Base-by-base conservation (phyloP, 129 eudicot species). In the Calendula officinalis region DNA sequence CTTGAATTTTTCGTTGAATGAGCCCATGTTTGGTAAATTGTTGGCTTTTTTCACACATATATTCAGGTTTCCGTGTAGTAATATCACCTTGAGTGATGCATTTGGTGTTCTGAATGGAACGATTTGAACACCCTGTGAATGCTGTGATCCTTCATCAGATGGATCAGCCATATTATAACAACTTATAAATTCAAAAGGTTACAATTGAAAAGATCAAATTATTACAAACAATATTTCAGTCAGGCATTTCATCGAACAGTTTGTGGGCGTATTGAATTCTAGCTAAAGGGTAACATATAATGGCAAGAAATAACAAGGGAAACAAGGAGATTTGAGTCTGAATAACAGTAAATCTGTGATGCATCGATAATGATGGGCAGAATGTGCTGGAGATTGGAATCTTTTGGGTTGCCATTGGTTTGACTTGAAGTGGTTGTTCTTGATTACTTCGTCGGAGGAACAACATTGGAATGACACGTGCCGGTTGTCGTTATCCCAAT, bases 91-190 rank as follows among this genome's bases (percentile, higher is more conserved):
- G 15, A 55, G 41, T 5, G 60, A 55, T 35, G 10, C 60, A 33
- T 55, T 12, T 2, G 60, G n/a, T 35, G 16, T 55, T 55, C 60
- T 34, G 13, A 55, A 55, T 6, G 60, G 60, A 55, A 55, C 60
- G 34, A 55, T 40, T 12, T 32, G 60, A 10, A 55, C 60, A 55
- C 60, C 60, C 15, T 55, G 60, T 8, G 60, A 55, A 55, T 55
- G 60, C 5, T 30, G 60, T 55, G 60, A 55, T 33, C 60, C 40
- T 55, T 55, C 60, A 55, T 55, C 60, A 7, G 16, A 4, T 2
- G 60, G 60, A 33, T 55, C 60, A 55, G 22, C 60, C 60, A 55
- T 55, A 6, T 10, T 33, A 54, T 4, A 49, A 3, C 16, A 49
- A 49, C 5, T 47, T 47, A 1, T 7, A 49, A 13, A 49, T 49